Evolutionary conservation across 345 rosid genomes (phyloP).

Genomic region (Carallia brachiata): DNA sequence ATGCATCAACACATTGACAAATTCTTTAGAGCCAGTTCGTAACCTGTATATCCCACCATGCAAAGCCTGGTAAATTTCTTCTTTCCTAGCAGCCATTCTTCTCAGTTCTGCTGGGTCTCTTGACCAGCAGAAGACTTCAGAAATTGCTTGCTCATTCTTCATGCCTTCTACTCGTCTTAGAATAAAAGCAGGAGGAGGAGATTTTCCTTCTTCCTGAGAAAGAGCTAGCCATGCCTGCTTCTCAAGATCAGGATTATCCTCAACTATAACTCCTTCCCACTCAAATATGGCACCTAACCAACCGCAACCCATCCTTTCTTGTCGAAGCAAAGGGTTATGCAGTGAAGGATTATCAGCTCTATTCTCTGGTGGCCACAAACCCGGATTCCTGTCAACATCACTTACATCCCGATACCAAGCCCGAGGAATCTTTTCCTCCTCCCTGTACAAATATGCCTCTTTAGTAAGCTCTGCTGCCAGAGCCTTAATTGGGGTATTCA

Average conservation of each 20-base stretch:
- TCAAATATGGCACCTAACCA: constrained; percentile 98
- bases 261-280: constrained; percentile 91
- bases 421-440: constrained; percentile 45
- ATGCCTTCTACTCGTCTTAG: constrained; percentile 82
- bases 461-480: constrained; percentile 67
- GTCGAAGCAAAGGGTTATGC: constrained; percentile 86
- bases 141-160: constrained; percentile 96
- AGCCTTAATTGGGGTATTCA: constrained; percentile 44
- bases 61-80: constrained; percentile 70
- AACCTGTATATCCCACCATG: constrained; percentile 81
- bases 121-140: constrained; percentile 96
- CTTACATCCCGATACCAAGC: constrained; percentile 48
- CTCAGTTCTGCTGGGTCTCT: constrained; percentile 67
- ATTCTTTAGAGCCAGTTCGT: constrained; percentile 77
- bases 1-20: constrained; percentile 76
- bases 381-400: constrained; percentile 49
- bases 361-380: constrained; percentile 84
- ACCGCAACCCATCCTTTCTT: constrained; percentile 95
- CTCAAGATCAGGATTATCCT: constrained; percentile 77
- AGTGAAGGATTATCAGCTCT: constrained; percentile 77
- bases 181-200: constrained; percentile 70
- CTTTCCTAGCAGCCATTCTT: constrained; percentile 80
- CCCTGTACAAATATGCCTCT: constrained; percentile 63
- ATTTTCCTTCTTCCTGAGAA: constrained; percentile 85
- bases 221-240: constrained; percentile 81